Base-by-base conservation (phyloP, 1,284 basidiomycete genomes). In the Naganishia liquefaciens region DNA sequence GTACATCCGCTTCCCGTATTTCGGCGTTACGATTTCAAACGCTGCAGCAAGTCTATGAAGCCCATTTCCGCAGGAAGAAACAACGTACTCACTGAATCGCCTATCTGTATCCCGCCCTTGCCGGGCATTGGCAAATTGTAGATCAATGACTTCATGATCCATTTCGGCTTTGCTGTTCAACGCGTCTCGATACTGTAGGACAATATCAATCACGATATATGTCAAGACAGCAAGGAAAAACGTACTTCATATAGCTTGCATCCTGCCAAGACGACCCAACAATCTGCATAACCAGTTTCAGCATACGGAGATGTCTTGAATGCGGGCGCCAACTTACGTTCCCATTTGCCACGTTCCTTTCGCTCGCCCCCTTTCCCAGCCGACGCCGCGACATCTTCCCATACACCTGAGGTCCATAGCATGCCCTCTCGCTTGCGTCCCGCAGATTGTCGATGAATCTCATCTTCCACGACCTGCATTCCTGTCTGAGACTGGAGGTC, bases 1-100 rank as follows among this genome's bases (percentile, higher is more conserved):
- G 70, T 82, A 84, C 68, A 82, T 74, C 33, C 82, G 69, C 23
- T 80, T 72, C 11, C 76, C 74, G 33, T 77, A 73, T 47, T 79
- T 76, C 0, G 81, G 80, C 4, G 82, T 83, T 25, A 83, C 77
- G 25, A 84, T 78, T 71, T 83, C 82, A 68, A 84, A 84, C 3
- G 76, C 78, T 76, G 47, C 7, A 23, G 19, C 10, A 13, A 17
- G 21, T 30, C n/a, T 13, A 25, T 6, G 17, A 11, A 25, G 13
- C 27, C 21, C 9, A 21, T 28, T 49, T 15, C 39, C 23, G 11
- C 23, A 19, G 11, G 10, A 10, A 2, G 15, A 19, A n/a, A 0
- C 37, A 54, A 19, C 15, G 27, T 25, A 66, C 75, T 71, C 43
- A 77, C 76, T 73, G 55, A 77, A 79, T 3, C 77, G 70, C 21